Evolutionary conservation across 169 alveolate species (phyloP).

Genomic region (Plasmodium yoelii): DNA sequence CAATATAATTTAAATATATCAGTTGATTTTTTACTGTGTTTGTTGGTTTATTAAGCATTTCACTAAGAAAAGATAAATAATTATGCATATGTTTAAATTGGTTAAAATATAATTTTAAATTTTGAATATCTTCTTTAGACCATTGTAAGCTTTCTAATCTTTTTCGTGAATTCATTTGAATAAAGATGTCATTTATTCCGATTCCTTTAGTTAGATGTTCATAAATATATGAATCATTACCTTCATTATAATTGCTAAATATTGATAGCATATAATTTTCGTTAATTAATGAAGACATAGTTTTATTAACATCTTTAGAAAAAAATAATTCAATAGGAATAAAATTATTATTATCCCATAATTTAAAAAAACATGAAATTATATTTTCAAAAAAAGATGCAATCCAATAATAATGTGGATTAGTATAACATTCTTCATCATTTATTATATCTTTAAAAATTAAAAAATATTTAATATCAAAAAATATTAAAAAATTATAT

Average conservation of each 20-base stretch:
- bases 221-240: constrained; percentile 38
- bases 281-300: constrained; percentile 19
- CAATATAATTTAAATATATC: constrained; percentile 43
- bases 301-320: constrained; percentile 42
- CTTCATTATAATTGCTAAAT: constrained; percentile 71
- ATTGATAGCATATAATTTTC: constrained; percentile 64
- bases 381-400: constrained; percentile 41
- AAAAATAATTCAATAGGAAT: constrained; percentile 37
- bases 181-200: constrained; percentile 37
- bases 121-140: constrained; percentile 49
- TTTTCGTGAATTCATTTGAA: constrained; percentile 28
- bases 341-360: constrained; percentile 51
- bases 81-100: constrained; percentile 71
- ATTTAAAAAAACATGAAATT: constrained; percentile 38
- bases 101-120: constrained; percentile 42
- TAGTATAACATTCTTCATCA: constrained; percentile 23
- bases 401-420: constrained; percentile 52
- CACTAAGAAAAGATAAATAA: constrained; percentile 54
- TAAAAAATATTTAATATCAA: constrained; percentile 55
- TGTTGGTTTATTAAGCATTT: constrained; percentile 49
- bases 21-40: constrained; percentile 54
- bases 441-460: constrained; percentile 42
- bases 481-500: constrained; percentile 41
- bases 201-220: constrained; percentile 31
- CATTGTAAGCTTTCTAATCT: constrained; percentile 67